These are phyloP conservation scores for Rhinocladiella mackenziei DNA, from an alignment of 2,329 filamentous ascomycete genomes.

Conservation along the genomic window DNA sequence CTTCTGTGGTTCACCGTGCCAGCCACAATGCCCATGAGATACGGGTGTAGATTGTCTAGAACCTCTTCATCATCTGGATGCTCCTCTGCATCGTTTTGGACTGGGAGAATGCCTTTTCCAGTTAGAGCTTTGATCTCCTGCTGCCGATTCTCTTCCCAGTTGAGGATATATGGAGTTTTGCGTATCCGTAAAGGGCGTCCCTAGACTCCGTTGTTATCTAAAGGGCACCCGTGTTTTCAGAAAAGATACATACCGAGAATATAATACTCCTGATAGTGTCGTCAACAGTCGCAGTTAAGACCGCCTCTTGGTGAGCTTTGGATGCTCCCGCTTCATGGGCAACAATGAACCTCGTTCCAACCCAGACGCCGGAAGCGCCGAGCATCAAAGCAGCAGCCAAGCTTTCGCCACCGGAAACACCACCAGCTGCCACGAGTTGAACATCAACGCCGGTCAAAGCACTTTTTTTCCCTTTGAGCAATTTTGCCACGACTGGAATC, in stretches of 20 bases:
- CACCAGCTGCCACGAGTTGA: constrained; percentile 88
- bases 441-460: constrained; percentile 83
- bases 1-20: constrained; percentile 92
- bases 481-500: constrained; percentile 84
- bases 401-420: constrained; percentile 87
- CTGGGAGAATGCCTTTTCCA: constrained; percentile 81
- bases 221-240: no score
- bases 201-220: no score
- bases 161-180: constrained; percentile 86
- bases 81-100: no score
- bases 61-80: no score
- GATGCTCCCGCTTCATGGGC: constrained; percentile 91
- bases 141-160: constrained; percentile 92
- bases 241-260: no score
- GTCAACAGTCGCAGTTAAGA: constrained; percentile 84
- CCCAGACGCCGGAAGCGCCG: constrained; percentile 89
- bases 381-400: constrained; percentile 89
- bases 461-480: constrained; percentile 68
- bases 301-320: constrained; percentile 90
- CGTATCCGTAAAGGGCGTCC: constrained; percentile 88
- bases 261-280: constrained; percentile 97
- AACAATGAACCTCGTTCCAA: constrained; percentile 93
- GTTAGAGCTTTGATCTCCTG: constrained; percentile 91
- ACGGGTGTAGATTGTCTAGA: constrained; percentile 86
- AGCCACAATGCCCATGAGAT: constrained; percentile 93